Conservation (phyloP, 768 basidiomycete genomes). For the Trametes maxima region DNA sequence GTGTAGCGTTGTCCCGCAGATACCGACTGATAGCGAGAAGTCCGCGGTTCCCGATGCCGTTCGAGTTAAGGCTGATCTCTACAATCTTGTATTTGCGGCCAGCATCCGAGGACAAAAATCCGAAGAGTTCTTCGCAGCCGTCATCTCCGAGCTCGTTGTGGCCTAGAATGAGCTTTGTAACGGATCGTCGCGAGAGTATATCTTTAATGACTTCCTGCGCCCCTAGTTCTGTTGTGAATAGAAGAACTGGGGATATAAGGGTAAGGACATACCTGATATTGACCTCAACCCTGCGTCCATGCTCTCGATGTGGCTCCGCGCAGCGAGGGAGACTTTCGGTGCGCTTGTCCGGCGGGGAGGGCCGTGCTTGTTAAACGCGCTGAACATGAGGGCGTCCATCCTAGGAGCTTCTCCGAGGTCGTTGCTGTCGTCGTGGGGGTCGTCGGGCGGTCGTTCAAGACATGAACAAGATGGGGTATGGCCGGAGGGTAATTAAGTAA, state of each 20-base stretch:
- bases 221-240: slow-evolving; percentile 37
- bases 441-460: neutral
- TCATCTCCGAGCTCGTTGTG: slow-evolving; percentile 60
- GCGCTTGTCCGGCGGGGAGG: slow-evolving; percentile 9
- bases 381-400: slow-evolving; percentile 12
- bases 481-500: slow-evolving; percentile 6
- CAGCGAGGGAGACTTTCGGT: slow-evolving; percentile 23
- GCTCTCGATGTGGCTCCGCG: slow-evolving; percentile 26
- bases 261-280: slow-evolving; percentile 19
- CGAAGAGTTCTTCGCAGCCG: slow-evolving; percentile 57
- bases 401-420: neutral
- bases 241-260: neutral
- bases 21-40: slow-evolving; percentile 56
- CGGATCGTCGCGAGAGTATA: slow-evolving; percentile 47
- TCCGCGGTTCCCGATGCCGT: slow-evolving; percentile 56
- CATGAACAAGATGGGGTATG: neutral
- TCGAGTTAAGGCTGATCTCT: slow-evolving; percentile 61
- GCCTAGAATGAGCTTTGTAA: slow-evolving; percentile 57
- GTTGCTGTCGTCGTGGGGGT: neutral
- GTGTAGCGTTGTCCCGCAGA: slow-evolving; percentile 45
- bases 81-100: slow-evolving; percentile 50
- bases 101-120: slow-evolving; percentile 51
- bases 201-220: slow-evolving; percentile 50
- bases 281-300: slow-evolving; percentile 26
- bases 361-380: neutral